phyloP scores from a whole-genome alignment of 371 early-diverging fungal genomes.

The Umbelopsis sp. region DNA sequence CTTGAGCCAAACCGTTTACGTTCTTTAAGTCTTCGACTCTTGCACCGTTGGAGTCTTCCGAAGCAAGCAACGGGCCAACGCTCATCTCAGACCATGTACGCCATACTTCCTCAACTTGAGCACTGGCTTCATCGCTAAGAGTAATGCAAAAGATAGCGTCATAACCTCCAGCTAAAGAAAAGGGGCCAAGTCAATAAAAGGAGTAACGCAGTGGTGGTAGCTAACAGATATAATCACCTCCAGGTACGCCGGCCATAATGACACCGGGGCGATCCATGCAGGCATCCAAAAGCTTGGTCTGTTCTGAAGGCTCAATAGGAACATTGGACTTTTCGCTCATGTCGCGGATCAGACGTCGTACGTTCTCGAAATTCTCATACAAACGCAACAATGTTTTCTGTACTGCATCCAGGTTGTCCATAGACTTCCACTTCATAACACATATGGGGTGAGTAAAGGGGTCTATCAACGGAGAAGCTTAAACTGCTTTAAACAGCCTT shows the following conservation, averaged over 20 bases:
- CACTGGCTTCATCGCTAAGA: conserved; percentile 51
- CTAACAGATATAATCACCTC: conserved; percentile 56
- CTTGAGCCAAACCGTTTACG: conserved; percentile 33
- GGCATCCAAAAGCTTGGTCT: conserved; percentile 83
- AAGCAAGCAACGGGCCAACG: conserved; percentile 77
- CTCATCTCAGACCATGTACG: conserved; percentile 69
- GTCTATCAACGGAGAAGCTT: background rate
- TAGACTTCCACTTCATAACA: conserved; percentile 21
- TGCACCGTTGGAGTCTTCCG: conserved; percentile 58
- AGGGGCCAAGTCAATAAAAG: conserved; percentile 3
- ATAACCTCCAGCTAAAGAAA: conserved; percentile 85
- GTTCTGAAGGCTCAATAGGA: conserved; percentile 89
- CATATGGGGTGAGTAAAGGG: background rate
- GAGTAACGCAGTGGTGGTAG: background rate
- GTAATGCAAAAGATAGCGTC: conserved; percentile 95
- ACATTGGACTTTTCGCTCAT: conserved; percentile 79
- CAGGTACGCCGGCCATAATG: conserved; percentile 92
- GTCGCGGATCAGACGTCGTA: conserved; percentile 65
- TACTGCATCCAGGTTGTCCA: background rate
- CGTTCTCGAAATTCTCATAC: conserved; percentile 35
- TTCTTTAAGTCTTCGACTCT: conserved; percentile 26
- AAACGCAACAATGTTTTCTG: conserved; percentile 26
- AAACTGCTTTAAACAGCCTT: background rate
- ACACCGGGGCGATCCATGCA: conserved; percentile 79
- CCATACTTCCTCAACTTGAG: conserved; percentile 67